Conservation (phyloP, 2,329 filamentous ascomycete species). For the Venturia pyrina region DNA sequence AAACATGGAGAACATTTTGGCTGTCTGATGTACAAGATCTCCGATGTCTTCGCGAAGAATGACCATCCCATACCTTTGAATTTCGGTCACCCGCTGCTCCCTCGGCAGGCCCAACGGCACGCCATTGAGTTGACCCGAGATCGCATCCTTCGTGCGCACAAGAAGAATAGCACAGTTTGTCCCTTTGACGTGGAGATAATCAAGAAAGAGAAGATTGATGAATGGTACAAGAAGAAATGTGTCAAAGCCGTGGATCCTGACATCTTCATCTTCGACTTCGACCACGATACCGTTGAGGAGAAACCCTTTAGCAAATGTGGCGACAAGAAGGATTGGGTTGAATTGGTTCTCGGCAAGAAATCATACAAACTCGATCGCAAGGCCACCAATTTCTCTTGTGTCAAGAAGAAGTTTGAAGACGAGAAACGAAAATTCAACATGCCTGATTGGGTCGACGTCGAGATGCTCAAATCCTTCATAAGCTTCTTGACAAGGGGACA, state of each 20-base stretch:
- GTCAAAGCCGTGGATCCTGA: conserved; percentile 7
- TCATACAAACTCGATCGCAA: conserved; percentile 3
- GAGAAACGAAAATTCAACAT: neutral
- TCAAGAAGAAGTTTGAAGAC: conserved; percentile 11
- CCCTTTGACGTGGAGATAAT: neutral
- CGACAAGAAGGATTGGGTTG: conserved; percentile 8
- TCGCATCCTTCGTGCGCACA: neutral
- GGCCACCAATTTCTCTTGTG: neutral
- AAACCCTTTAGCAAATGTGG: conserved; percentile 4
- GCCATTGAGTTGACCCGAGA: neutral
- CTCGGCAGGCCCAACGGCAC: neutral
- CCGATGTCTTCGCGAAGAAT: neutral
- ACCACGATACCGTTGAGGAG: neutral
- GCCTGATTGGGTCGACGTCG: conserved; percentile 1
- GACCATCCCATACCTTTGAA: conserved; percentile 3
- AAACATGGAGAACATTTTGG: conserved; percentile 13
- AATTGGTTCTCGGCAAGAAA: conserved; percentile 1
- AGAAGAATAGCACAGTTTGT: neutral
- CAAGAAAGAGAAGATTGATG: conserved; percentile 5
- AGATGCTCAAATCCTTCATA: conserved; percentile 1
- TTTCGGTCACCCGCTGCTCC: conserved; percentile 9
- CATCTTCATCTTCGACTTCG: conserved; percentile 1
- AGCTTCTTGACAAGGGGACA: neutral
- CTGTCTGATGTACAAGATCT: conserved; percentile 12
- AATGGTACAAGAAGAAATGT: conserved; percentile 13